A percentile compares a stretch with the other conserved stretches of the same genome.
Conservation (phyloP, 441 rosid genomes). For the Cnidoscolus chayamansa region DNA sequence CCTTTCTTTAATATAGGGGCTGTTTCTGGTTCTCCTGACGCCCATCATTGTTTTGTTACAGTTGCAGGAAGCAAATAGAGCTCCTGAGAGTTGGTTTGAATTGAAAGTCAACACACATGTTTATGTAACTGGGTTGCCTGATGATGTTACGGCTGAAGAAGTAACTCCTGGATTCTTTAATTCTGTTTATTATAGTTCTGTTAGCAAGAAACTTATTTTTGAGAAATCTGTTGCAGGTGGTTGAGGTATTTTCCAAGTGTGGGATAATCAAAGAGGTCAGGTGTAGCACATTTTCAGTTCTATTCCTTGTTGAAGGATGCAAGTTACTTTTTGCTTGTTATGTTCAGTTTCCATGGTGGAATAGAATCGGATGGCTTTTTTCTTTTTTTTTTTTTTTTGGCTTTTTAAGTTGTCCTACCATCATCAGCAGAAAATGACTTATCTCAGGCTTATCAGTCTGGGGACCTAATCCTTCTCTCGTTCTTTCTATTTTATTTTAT, state of each 20-base stretch:
- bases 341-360: not conserved
- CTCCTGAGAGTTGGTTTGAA: slow-evolving; percentile 97
- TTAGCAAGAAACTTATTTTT: slow-evolving; percentile 29
- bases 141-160: slow-evolving; percentile 78
- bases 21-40: not conserved
- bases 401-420: too few relatives aligned
- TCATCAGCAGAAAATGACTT: not conserved
- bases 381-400: too few relatives aligned
- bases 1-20: not conserved
- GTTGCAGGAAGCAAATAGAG: slow-evolving; percentile 80
- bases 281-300: not conserved
- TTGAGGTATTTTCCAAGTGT: slow-evolving; percentile 89
- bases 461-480: not conserved
- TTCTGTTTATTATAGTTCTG: slow-evolving; percentile 9
- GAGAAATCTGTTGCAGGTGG: slow-evolving; percentile 50
- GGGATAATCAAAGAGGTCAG: slow-evolving; percentile 94
- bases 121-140: slow-evolving; percentile 89
- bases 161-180: slow-evolving; percentile 46
- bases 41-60: not conserved
- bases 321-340: slow-evolving; percentile 8
- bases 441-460: not conserved
- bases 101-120: slow-evolving; percentile 93
- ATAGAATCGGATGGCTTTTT: not conserved
- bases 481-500: not conserved
- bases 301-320: slow-evolving; percentile 5